Conservation (phyloP, 805 yeast genomes). For the Saccharomycodes ludwigii region DNA sequence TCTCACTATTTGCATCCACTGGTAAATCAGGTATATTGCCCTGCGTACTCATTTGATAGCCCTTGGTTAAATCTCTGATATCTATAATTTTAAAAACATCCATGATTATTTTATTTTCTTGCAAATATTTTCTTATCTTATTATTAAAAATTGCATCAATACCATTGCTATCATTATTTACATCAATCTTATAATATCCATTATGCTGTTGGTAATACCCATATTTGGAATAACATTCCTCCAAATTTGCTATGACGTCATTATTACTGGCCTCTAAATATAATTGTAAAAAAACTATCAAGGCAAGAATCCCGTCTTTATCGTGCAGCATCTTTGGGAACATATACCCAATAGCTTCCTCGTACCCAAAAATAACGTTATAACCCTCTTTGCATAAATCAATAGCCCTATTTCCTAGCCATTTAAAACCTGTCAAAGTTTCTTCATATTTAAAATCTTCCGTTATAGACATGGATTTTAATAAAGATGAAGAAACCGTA, state of each 20-base stretch:
- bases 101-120: not conserved
- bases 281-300: constrained; percentile 62
- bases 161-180: too few species aligned
- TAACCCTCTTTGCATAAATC: constrained; percentile 53
- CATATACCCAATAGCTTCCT: constrained; percentile 96
- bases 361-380: constrained; percentile 78
- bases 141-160: too few species aligned
- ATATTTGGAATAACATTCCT: constrained; percentile 45
- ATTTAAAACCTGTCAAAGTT: constrained; percentile 91
- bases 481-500: constrained; percentile 83
- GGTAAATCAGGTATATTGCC: constrained; percentile 56
- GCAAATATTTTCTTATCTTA: constrained; percentile 31
- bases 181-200: constrained; percentile 70
- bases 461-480: constrained; percentile 50
- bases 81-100: constrained; percentile 33
- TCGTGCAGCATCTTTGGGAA: constrained; percentile 64
- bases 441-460: constrained; percentile 58
- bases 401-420: constrained; percentile 89
- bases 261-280: constrained; percentile 37
- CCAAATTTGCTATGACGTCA: constrained; percentile 33
- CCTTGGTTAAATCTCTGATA: constrained; percentile 80
- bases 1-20: constrained; percentile 60
- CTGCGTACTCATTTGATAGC: constrained; percentile 59
- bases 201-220: constrained; percentile 81
- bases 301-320: constrained; percentile 86